Base-by-base conservation (phyloP, 768 basidiomycete species). In the Psilocybe cubensis region DNA sequence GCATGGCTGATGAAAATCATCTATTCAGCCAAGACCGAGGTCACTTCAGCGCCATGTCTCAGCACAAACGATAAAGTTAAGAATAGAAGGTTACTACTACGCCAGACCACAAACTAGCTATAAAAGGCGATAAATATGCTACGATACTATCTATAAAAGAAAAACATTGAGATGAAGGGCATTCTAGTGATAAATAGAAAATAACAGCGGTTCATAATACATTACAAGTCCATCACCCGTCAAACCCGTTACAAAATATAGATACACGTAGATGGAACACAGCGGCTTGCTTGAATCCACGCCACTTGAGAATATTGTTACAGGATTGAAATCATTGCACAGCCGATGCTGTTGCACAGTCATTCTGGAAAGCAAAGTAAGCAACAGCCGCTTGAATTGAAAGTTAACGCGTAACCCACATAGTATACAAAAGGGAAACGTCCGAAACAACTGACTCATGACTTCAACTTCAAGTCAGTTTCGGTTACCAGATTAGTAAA, bases 211-310 rank as follows among this genome's bases (percentile, higher is more conserved):
- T n/a, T n/a, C n/a, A n/a, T n/a, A n/a, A n/a, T n/a, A n/a, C n/a
- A n/a, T n/a, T n/a, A n/a, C n/a, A n/a, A n/a, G n/a, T n/a, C n/a
- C n/a, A n/a, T n/a, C n/a, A 25, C 14, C 54, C 29, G 28, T 57
- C 48, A 31, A 51, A 56, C 48, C 48, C 23, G 46, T 41, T 56
- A n/a, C n/a, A n/a, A n/a, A n/a, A n/a, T n/a, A 43, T 29, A 28
- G 28, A 48, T 48, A 29, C 28, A 48, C 25, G 27, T 48, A 25
- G 46, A 12, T 48, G 46, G 46, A 29, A 20, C 14, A 31, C 28
- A 28, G 27, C 28, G 21, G 28, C 28, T 29, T 17, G 28, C 27
- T 41, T n/a, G 27, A 48, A n/a, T 48, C 27, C 46, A 28, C 23
- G 27, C 46, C 46, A 48, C 46, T 45, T 24, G 27, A 45, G 35